Conservation (phyloP, 768 basidiomycete species). For the Butyriboletus loyo region DNA sequence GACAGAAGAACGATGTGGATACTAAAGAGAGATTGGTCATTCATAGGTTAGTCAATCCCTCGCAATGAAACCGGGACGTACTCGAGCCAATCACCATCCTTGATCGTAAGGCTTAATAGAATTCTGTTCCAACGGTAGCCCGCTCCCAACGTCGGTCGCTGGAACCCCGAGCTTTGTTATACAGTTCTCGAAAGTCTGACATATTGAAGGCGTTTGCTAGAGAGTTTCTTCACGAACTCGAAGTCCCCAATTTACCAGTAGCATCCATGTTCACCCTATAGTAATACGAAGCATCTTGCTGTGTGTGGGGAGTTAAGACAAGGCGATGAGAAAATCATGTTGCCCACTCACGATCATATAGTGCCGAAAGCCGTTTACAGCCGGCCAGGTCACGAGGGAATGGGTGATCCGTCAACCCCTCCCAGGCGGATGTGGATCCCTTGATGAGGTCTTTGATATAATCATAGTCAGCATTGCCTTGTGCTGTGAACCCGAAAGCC, state of each 20-base stretch:
- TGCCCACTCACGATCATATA: too few relatives aligned
- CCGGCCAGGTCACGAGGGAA: background rate
- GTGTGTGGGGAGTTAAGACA: too few relatives aligned
- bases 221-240: background rate
- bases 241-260: background rate
- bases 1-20: background rate
- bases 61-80: too few relatives aligned
- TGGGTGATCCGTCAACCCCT: background rate
- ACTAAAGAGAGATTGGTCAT: background rate
- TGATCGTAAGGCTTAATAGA: background rate
- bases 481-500: background rate
- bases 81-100: too few relatives aligned
- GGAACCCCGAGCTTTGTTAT: background rate
- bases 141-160: background rate
- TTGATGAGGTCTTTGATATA: background rate
- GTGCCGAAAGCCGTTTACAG: conserved; percentile 6
- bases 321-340: too few relatives aligned
- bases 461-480: accelerated
- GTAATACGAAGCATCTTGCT: conserved; percentile 6
- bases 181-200: background rate
- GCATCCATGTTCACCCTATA: background rate
- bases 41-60: too few relatives aligned
- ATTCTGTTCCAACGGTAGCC: background rate
- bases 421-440: background rate
- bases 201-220: background rate